Percentiles rank a stretch among this genome's conserved stretches.
phyloP scores from a whole-genome alignment of 2,329 filamentous ascomycete genomes.

The Tolypocladium nubicola region DNA sequence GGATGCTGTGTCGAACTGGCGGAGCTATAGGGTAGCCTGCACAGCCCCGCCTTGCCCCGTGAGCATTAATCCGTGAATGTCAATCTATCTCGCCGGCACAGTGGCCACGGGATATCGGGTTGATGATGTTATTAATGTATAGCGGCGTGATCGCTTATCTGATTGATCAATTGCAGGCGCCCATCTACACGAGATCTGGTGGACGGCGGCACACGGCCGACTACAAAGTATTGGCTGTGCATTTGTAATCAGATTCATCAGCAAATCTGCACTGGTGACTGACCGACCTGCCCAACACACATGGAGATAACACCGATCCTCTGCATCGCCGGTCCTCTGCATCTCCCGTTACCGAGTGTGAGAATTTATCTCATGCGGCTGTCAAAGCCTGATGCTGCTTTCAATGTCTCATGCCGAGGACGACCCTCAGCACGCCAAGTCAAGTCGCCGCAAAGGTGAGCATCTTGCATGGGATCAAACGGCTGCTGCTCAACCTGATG shows the following conservation, averaged over 20 bases:
- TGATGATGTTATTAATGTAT: too few relatives aligned
- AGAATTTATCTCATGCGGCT: background rate
- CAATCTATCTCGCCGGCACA: too few relatives aligned
- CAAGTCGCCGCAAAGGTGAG: slow-evolving; percentile 2
- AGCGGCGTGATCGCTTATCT: too few relatives aligned
- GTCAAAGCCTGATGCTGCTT: background rate
- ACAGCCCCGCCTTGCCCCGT: too few relatives aligned
- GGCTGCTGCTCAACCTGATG: background rate
- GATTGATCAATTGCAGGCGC: background rate
- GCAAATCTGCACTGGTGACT: background rate
- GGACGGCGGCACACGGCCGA: background rate
- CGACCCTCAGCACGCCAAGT: background rate
- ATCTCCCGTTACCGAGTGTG: too few relatives aligned
- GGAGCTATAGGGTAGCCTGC: too few relatives aligned
- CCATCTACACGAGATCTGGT: background rate
- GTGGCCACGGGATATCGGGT: too few relatives aligned
- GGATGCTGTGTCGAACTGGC: too few relatives aligned
- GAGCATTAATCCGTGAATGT: too few relatives aligned
- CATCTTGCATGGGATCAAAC: background rate
- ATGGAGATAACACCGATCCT: background rate
- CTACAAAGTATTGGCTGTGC: background rate
- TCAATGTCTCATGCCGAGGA: background rate
- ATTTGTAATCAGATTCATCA: background rate
- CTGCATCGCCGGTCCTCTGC: too few relatives aligned
- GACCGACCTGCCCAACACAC: background rate